A percentile compares a stretch with the other conserved stretches of the same genome.
phyloP scores from a whole-genome alignment of 1,139 yeast species.

The Candida sanyaensis region DNA sequence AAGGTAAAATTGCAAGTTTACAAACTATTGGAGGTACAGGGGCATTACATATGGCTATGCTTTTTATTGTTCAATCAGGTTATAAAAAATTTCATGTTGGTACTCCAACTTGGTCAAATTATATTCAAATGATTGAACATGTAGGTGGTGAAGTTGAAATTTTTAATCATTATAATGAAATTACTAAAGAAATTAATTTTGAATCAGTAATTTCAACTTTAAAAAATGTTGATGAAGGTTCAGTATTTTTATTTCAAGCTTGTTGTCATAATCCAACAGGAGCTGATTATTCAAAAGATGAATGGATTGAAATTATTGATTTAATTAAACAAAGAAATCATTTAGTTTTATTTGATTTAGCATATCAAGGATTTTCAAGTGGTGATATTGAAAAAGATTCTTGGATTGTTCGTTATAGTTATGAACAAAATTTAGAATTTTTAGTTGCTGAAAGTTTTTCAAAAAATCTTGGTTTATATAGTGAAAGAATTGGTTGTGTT shows the following conservation, averaged over 20 bases:
- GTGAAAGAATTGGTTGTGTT: constrained; percentile 45
- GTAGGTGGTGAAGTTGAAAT: constrained; percentile 27
- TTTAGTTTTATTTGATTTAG: constrained; percentile 83
- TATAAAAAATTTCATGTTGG: constrained; percentile 36
- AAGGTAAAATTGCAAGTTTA: constrained; percentile 34
- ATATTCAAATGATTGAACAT: constrained; percentile 36
- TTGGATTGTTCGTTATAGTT: constrained; percentile 29
- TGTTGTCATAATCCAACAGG: constrained; percentile 99
- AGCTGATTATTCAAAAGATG: constrained; percentile 77
- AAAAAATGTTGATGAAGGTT: constrained; percentile 28
- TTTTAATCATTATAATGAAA: constrained; percentile 36
- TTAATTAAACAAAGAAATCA: constrained; percentile 57
- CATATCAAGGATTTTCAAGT: constrained; percentile 91
- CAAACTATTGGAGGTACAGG: constrained; percentile 51
- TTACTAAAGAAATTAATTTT: constrained; percentile 31
- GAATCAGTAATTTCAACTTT: constrained; percentile 27
- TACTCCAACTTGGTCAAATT: constrained; percentile 45
- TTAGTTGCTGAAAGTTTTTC: constrained; percentile 47
- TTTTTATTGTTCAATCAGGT: constrained; percentile 31
- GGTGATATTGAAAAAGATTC: constrained; percentile 37
- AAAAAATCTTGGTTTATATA: constrained; percentile 48
- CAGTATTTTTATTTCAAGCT: constrained; percentile 70
- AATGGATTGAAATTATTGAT: constrained; percentile 74
- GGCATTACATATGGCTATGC: constrained; percentile 40
- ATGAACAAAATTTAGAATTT: constrained; percentile 25